Evolutionary conservation across 2,329 filamentous ascomycete genomes (phyloP).

Genomic region (Cadophora sp.): DNA sequence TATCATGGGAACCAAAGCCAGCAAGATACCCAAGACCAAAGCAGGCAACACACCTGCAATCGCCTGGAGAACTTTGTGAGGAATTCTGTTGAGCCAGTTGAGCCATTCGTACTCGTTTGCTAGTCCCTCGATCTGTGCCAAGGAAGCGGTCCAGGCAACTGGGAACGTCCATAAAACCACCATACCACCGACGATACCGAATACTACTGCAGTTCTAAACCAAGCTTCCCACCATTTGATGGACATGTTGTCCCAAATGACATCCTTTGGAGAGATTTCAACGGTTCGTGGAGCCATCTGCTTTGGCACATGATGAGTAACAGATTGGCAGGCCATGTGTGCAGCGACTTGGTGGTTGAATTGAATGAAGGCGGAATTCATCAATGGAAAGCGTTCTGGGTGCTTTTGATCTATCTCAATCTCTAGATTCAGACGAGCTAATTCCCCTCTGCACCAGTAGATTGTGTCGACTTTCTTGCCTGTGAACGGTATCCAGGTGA

Average conservation of each 20-base stretch:
- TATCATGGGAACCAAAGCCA: conserved; percentile 82
- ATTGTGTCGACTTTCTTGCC: conserved; percentile 96
- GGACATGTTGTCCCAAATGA: conserved; percentile 97
- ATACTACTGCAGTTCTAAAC: conserved; percentile 63
- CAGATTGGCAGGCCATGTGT: conserved; percentile 95
- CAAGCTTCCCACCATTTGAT: conserved; percentile 94
- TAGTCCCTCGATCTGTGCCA: conserved; percentile 79
- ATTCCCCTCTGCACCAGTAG: conserved; percentile 84
- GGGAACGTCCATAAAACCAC: conserved; percentile 90
- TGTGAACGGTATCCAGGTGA: conserved; percentile 78
- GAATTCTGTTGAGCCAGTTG: conserved; percentile 68
- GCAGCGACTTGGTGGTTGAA: conserved; percentile 98
- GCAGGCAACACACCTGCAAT: conserved; percentile 89
- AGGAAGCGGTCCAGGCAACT: conserved; percentile 82
- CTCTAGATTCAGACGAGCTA: conserved; percentile 87
- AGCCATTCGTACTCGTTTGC: conserved; percentile 73
- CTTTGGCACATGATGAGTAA: conserved; percentile 88
- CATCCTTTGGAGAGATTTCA: conserved; percentile 92
- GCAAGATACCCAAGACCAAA: conserved; percentile 74
- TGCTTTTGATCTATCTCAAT: conserved; percentile 90
- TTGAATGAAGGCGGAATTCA: conserved; percentile 98
- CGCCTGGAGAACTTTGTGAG: conserved; percentile 66
- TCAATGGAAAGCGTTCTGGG: conserved; percentile 84
- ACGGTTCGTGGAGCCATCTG: conserved; percentile 92
- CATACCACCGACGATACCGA: conserved; percentile 73